phyloP scores from a whole-genome alignment of 1,284 basidiomycete species.

The Rhodotorula sp. region DNA sequence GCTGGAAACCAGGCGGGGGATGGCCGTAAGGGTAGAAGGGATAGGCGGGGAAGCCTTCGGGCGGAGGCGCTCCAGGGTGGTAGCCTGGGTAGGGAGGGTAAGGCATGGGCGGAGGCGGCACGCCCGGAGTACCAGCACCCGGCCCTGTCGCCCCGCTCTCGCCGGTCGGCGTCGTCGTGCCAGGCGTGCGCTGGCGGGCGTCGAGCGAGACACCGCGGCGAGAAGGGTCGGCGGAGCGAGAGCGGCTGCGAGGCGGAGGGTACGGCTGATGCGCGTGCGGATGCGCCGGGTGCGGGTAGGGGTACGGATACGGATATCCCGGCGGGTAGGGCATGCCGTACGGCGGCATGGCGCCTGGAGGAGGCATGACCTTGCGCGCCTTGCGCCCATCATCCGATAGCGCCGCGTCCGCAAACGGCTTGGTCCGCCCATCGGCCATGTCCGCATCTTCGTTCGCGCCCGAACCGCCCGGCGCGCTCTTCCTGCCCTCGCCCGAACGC shows the following conservation, averaged over 20 bases:
- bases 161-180: constrained; percentile 5
- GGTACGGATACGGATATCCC: constrained; percentile 28
- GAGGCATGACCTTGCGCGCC: constrained; percentile 32
- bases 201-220: constrained; percentile 36
- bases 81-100: constrained; percentile 25
- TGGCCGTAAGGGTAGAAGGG: constrained; percentile 32
- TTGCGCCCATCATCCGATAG: constrained; percentile 24
- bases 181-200: constrained; percentile 17
- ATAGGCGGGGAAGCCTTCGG: constrained; percentile 31
- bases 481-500: constrained; percentile 24
- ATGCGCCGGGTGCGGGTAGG: constrained; percentile 31
- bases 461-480: constrained; percentile 36
- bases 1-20: constrained; percentile 23
- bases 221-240: constrained; percentile 29
- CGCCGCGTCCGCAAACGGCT: constrained; percentile 28
- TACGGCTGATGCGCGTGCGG: constrained; percentile 38
- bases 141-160: neutral
- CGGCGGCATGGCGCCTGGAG: constrained; percentile 6
- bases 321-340: constrained; percentile 36
- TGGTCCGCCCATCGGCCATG: constrained; percentile 27
- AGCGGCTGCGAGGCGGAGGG: constrained; percentile 34
- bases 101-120: constrained; percentile 15
- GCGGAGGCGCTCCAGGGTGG: constrained; percentile 29
- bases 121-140: constrained; percentile 5
- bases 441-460: constrained; percentile 31